These are phyloP conservation scores for Scutellaria galericulata DNA, from an alignment of 257 asterid species.

Conservation along the genomic window DNA sequence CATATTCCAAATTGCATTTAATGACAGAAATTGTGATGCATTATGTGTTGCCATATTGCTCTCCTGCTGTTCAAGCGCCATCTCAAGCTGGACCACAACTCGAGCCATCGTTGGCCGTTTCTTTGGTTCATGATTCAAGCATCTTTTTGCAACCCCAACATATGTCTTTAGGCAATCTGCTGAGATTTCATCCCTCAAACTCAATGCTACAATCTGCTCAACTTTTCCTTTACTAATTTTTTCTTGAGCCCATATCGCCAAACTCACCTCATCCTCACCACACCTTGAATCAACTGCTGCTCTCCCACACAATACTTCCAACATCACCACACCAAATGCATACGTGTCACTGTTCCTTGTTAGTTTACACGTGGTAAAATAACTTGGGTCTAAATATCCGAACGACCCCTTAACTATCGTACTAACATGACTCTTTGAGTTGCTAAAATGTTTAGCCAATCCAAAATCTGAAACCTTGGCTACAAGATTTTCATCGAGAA, in stretches of 20 bases:
- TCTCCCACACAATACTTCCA: conserved; percentile 14
- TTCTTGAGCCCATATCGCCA: conserved; percentile 9
- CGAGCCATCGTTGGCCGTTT: not conserved
- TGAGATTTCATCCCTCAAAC: not conserved
- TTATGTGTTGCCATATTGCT: not conserved
- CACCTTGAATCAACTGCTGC: not conserved
- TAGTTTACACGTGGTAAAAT: not conserved
- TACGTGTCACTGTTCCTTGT: conserved; percentile 6
- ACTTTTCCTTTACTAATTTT: not conserved
- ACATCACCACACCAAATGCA: conserved; percentile 12
- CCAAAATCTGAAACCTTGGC: conserved; percentile 28
- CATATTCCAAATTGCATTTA: not conserved
- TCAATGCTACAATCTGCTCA: not conserved
- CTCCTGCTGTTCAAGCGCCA: not conserved
- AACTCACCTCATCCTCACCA: not conserved
- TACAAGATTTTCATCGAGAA: not conserved
- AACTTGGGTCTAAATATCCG: conserved; percentile 22
- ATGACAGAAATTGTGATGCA: not conserved
- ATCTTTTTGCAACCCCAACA: not conserved
- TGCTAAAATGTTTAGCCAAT: conserved; percentile 2
- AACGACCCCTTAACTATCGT: conserved; percentile 14
- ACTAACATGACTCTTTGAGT: not conserved
- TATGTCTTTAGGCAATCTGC: conserved; percentile 1
- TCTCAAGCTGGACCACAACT: not conserved
- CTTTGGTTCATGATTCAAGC: not conserved